Conservation (phyloP, 208 protist genomes). For the Sergeia podlipaevii region DNA sequence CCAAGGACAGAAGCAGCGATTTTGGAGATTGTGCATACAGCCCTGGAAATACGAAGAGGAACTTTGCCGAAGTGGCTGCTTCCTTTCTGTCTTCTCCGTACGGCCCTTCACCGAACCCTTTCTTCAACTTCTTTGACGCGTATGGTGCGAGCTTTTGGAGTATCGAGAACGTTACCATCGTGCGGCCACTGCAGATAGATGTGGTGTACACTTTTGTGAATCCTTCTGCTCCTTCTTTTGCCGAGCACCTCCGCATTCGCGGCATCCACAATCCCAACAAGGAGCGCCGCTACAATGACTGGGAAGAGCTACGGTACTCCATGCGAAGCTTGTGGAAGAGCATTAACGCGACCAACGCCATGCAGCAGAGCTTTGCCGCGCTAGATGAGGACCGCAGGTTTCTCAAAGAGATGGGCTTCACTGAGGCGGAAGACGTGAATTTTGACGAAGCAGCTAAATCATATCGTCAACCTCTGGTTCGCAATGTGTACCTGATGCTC, state of each 20-base stretch:
- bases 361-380: conserved; percentile 14
- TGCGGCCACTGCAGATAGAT: conserved; percentile 35
- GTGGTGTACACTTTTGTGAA: conserved; percentile 65
- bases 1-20: no score
- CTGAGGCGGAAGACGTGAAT: no score
- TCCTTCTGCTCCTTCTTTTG: conserved; percentile 25
- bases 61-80: conserved; percentile 9
- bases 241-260: conserved; percentile 16
- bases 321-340: conserved; percentile 30
- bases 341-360: conserved; percentile 12
- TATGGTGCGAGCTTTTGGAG: conserved; percentile 38
- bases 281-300: conserved; percentile 26
- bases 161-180: conserved; percentile 18
- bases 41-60: no score
- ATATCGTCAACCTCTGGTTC: conserved; percentile 12
- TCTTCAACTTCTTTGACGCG: conserved; percentile 30
- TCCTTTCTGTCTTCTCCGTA: conserved; percentile 28
- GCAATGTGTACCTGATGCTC: conserved; percentile 31
- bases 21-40: no score
- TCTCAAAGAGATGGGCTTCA: background rate
- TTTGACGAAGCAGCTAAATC: no score
- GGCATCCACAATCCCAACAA: conserved; percentile 2
- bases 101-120: conserved; percentile 11
- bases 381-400: background rate
- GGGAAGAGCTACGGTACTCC: conserved; percentile 56